These are phyloP conservation scores for Candida sithepensis DNA, from an alignment of 805 yeast species.

Conservation along the genomic window DNA sequence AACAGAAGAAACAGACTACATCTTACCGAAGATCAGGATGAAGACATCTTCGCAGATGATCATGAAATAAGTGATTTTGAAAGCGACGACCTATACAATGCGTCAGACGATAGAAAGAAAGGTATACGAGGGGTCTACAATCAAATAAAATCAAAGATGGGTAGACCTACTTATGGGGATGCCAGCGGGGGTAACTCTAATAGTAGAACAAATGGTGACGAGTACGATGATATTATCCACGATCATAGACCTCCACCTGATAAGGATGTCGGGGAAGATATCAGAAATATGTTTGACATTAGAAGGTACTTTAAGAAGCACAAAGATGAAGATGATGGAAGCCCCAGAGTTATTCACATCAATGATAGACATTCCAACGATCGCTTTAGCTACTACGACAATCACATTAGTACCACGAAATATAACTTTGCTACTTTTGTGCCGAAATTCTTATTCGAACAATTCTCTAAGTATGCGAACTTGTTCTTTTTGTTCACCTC, in stretches of 20 bases:
- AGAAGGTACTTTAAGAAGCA: constrained; percentile 22
- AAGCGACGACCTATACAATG: constrained; percentile 14
- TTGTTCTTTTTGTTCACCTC: constrained; percentile 91
- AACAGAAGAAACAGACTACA: background rate
- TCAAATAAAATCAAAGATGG: constrained; percentile 25
- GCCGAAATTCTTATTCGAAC: constrained; percentile 94
- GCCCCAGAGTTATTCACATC: constrained; percentile 64
- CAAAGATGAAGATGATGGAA: constrained; percentile 24
- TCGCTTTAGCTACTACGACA: constrained; percentile 60
- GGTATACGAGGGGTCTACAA: constrained; percentile 30
- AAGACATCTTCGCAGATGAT: constrained; percentile 13
- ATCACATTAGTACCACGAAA: constrained; percentile 92
- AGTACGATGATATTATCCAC: constrained; percentile 21
- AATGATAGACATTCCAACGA: constrained; percentile 59
- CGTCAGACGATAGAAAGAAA: constrained; percentile 6
- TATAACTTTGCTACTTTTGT: constrained; percentile 89
- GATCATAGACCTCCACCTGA: constrained; percentile 26
- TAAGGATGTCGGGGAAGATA: constrained; percentile 17
- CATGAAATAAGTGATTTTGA: constrained; percentile 16
- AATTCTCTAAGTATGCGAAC: constrained; percentile 95
- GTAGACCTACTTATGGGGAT: constrained; percentile 24
- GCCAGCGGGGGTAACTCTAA: constrained; percentile 8
- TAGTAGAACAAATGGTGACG: constrained; percentile 4
- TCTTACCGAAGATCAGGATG: constrained; percentile 8
- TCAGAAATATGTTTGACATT: constrained; percentile 26